Conservation (phyloP, 495 filamentous ascomycete species). For the Durotheca rogersii region DNA sequence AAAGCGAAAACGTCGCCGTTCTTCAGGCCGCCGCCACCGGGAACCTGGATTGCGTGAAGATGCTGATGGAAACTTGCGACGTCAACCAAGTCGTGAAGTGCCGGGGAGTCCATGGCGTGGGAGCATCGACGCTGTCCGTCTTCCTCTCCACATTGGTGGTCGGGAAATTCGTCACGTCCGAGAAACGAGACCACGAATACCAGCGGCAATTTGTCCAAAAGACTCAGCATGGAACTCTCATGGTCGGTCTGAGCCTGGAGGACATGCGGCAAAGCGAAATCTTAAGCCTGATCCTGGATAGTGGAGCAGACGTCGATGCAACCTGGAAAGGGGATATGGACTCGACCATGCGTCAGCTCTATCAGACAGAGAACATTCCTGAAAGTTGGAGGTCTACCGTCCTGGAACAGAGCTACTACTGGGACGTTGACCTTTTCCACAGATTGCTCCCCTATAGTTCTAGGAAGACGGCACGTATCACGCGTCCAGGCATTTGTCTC, state of each 20-base stretch:
- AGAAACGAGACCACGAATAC: slow-evolving; percentile 10
- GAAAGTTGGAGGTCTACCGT: not conserved
- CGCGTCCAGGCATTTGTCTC: slow-evolving; percentile 17
- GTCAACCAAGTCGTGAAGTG: slow-evolving; percentile 2
- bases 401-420: slow-evolving; percentile 16
- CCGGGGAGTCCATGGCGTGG: not conserved
- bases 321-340: not conserved
- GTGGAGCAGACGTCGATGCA: slow-evolving; percentile 13
- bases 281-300: slow-evolving; percentile 6
- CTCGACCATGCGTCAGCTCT: not conserved
- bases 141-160: not conserved
- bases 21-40: slow-evolving; percentile 12
- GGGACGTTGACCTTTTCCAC: slow-evolving; percentile 1
- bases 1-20: not conserved
- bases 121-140: not conserved
- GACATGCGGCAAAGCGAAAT: not conserved
- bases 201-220: not conserved
- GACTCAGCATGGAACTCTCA: not conserved
- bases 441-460: slow-evolving; percentile 4
- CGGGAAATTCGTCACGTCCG: not conserved
- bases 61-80: slow-evolving; percentile 8
- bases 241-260: slow-evolving; percentile 1
- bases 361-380: not conserved
- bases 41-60: slow-evolving; percentile 6
- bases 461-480: not conserved